Evolutionary conservation across 1,139 yeast species (phyloP), one percentile per base, ranked within the genome.

Genomic region (Pichia sp.): DNA sequence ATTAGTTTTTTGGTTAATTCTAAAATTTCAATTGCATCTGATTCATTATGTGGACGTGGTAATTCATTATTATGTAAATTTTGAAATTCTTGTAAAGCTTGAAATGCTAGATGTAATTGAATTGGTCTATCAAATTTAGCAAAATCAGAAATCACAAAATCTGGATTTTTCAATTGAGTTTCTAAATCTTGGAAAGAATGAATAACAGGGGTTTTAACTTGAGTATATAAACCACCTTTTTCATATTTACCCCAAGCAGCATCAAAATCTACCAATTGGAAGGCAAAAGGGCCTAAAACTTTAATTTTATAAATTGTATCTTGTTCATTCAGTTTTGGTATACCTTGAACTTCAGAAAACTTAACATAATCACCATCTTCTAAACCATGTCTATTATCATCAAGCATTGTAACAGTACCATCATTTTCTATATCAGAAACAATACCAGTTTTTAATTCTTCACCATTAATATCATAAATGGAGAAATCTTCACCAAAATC

Each of bases 221-320:
- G 96, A 20, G 89, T 84, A 68, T 87, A 92, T 45, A 86, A 72
- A 50, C 99, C 99, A 38, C 97, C 96, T 59, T 79, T 81, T 44
- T 70, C 64, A 61, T 89, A 92, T 10, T 71, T 66, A 25, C 95
- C 95, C 63, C 65, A 70, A 35, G 65, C 57, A 31, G 68, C 69
- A 53, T 74, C 77, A 46, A 77, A 69, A 42, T 75, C 71, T 10
- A 52, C 46, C 52, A 92, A 78, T 59, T 78, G 81, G 70, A 86
- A 92, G 4, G 97, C 95, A 61, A 79, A 90, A 22, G 98, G 98
- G 8, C 98, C 98, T 54, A 85, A 73, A 2, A 89, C 97, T 62
- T 82, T 85, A 46, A 92, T 76, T 57, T 83, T 82, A 60, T 74
- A 79, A 2, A 92, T 78, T 43, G 74, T 67, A 7, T 87, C 95